Percentiles rank a stretch among this genome's conserved stretches.
phyloP scores from a whole-genome alignment of 2,329 filamentous ascomycete species.

The Madurella fahalii region DNA sequence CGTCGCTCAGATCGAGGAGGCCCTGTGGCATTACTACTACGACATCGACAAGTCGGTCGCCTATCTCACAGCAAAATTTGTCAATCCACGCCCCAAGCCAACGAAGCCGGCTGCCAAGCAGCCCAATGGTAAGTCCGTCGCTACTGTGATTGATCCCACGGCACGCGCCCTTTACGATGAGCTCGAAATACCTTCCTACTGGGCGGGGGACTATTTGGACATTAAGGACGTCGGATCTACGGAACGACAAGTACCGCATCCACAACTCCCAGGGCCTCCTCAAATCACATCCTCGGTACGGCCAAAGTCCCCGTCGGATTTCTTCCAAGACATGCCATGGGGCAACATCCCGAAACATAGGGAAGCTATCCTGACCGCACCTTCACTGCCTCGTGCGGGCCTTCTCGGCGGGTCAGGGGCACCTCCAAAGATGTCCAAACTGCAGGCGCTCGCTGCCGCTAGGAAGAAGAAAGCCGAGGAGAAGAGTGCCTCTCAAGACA shows the following conservation, averaged over 20 bases:
- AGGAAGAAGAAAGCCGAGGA: slow-evolving; percentile 77
- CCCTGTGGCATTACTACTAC: slow-evolving; percentile 94
- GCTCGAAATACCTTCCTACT: slow-evolving; percentile 11
- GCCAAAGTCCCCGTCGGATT: slow-evolving; percentile 43
- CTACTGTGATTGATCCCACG: slow-evolving; percentile 8
- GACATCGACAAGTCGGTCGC: slow-evolving; percentile 80
- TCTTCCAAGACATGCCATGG: slow-evolving; percentile 87
- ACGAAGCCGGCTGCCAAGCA: slow-evolving; percentile 16
- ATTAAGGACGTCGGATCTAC: slow-evolving; percentile 5
- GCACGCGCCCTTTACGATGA: slow-evolving; percentile 1
- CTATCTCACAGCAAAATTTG: slow-evolving; percentile 68
- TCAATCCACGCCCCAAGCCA: slow-evolving; percentile 41
- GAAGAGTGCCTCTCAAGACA: slow-evolving; percentile 38
- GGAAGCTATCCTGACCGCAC: slow-evolving; percentile 61
- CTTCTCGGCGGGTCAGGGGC: slow-evolving; percentile 71
- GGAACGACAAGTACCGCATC: not conserved
- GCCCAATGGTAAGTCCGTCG: slow-evolving; percentile 24
- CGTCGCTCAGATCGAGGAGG: slow-evolving; percentile 71
- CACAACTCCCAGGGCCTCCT: slow-evolving; percentile 1
- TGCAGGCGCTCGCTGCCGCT: slow-evolving; percentile 83
- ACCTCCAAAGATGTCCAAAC: slow-evolving; percentile 74
- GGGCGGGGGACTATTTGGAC: slow-evolving; percentile 13
- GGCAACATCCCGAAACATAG: slow-evolving; percentile 64
- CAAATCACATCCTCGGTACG: slow-evolving; percentile 4
- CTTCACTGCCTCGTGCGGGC: slow-evolving; percentile 53